Percentiles rank a stretch among this genome's conserved stretches.
These are phyloP conservation scores for Paracoccidioides lutzii DNA, from an alignment of 2,329 filamentous ascomycete species.

Conservation along the genomic window DNA sequence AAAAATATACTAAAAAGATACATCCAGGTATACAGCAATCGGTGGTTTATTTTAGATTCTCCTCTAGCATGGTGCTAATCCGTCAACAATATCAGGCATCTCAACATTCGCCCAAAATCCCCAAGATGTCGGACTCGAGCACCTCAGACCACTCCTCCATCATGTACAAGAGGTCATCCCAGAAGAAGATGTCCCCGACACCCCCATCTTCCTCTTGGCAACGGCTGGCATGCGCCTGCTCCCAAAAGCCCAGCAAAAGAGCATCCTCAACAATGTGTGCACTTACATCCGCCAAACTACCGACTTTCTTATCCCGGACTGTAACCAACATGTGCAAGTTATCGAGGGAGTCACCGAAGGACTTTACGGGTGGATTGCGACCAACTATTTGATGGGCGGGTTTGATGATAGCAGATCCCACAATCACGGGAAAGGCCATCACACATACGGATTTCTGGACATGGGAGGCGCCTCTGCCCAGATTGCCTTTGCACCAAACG, in stretches of 20 bases:
- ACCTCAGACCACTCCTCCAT: slow-evolving; percentile 65
- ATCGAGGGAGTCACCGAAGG: slow-evolving; percentile 94
- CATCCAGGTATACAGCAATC: slow-evolving; percentile 51
- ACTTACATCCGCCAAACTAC: slow-evolving; percentile 66
- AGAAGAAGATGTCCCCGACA: slow-evolving; percentile 60
- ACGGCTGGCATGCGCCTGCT: slow-evolving; percentile 91
- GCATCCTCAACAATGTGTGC: slow-evolving; percentile 67
- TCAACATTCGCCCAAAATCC: slow-evolving; percentile 77
- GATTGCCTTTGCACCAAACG: slow-evolving; percentile 92
- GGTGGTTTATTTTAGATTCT: too few relatives aligned
- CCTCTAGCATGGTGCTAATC: background rate
- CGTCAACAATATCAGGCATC: slow-evolving; percentile 40
- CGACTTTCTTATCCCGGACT: slow-evolving; percentile 78
- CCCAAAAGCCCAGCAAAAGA: slow-evolving; percentile 56
- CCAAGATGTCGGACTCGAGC: slow-evolving; percentile 63
- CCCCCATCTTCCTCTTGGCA: slow-evolving; percentile 87
- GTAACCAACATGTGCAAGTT: slow-evolving; percentile 76
- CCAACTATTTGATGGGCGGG: slow-evolving; percentile 85
- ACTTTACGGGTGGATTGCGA: slow-evolving; percentile 92
- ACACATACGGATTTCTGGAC: slow-evolving; percentile 93
- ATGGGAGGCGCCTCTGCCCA: slow-evolving; percentile 98
- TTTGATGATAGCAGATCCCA: slow-evolving; percentile 69
- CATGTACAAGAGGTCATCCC: slow-evolving; percentile 74
- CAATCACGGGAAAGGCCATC: slow-evolving; percentile 71
- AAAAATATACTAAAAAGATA: slow-evolving; percentile 86